Evolutionary conservation across 441 rosid genomes (phyloP).

Genomic region (Heliophila coronopifolia): DNA sequence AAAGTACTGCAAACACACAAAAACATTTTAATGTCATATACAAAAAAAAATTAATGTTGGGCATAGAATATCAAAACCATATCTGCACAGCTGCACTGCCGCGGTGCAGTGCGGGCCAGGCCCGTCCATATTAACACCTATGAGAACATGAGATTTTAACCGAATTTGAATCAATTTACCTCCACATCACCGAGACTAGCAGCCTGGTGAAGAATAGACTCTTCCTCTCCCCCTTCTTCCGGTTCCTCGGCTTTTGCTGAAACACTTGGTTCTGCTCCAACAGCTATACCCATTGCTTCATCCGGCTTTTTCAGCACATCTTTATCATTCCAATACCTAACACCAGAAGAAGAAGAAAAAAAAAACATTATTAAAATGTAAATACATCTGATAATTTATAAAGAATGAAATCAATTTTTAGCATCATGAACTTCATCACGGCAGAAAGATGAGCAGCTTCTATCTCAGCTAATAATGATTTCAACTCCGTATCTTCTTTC

Average conservation of each 20-base stretch:
- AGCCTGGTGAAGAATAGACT: constrained; percentile 74
- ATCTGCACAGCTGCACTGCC: constrained; percentile 73
- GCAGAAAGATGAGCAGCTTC: constrained; percentile 82
- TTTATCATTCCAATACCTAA: constrained; percentile 95
- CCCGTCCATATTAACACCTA: too few relatives aligned
- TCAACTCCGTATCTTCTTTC: constrained; percentile 81
- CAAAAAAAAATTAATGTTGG: too few relatives aligned
- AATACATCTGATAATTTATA: too few relatives aligned
- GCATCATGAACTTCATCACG: constrained; percentile 58
- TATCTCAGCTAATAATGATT: constrained; percentile 80
- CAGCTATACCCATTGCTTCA: constrained; percentile 93
- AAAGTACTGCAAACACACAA: constrained; percentile 50
- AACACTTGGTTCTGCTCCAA: constrained; percentile 50
- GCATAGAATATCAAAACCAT: too few relatives aligned
- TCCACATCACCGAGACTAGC: constrained; percentile 95
- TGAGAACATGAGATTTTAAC: not conserved
- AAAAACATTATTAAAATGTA: too few relatives aligned
- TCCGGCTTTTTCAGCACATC: constrained; percentile 83
- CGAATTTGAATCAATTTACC: constrained; percentile 31
- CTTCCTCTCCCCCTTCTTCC: constrained; percentile 74
- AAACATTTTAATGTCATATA: not conserved
- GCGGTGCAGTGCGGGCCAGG: too few relatives aligned
- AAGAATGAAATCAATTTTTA: too few relatives aligned
- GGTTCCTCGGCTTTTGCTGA: constrained; percentile 48
- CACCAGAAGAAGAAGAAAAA: not conserved